Evolutionary conservation across 139 green algal species (phyloP).

Genomic region (Chlamydomonas applanata): DNA sequence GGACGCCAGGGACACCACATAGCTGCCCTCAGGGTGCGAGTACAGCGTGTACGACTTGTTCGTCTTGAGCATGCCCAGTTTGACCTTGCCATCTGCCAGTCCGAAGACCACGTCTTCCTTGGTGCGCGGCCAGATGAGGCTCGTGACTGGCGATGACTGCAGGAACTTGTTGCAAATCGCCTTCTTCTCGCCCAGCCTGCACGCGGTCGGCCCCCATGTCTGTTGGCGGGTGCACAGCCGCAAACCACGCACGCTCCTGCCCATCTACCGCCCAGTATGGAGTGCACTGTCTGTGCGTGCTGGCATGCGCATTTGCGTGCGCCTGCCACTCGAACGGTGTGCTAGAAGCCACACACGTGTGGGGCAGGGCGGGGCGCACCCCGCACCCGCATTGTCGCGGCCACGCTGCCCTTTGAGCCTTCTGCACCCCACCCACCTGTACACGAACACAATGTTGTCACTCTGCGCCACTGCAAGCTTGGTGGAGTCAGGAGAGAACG

Average conservation of each 20-base stretch:
- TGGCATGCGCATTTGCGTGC: constrained; percentile 7
- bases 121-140: constrained; percentile 61
- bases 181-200: constrained; percentile 73
- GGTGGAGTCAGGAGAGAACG: constrained; percentile 78
- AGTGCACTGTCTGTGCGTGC: neutral
- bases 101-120: constrained; percentile 73
- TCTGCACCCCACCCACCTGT: constrained; percentile 49
- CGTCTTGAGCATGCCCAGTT: constrained; percentile 62
- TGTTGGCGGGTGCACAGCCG: too few relatives aligned
- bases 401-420: too few relatives aligned
- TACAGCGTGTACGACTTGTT: constrained; percentile 80
- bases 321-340: constrained; percentile 14
- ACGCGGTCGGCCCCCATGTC: too few relatives aligned
- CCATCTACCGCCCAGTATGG: too few relatives aligned
- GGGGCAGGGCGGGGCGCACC: too few relatives aligned
- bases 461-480: constrained; percentile 84
- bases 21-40: constrained; percentile 59
- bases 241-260: too few relatives aligned
- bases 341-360: neutral
- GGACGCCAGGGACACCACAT: constrained; percentile 61
- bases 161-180: constrained; percentile 88
- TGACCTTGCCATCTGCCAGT: constrained; percentile 68
- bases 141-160: constrained; percentile 55
- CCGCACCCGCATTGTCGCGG: too few relatives aligned
- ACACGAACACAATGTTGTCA: constrained; percentile 89